phyloP scores from a whole-genome alignment of 495 filamentous ascomycete species.

The Annulohypoxylon maeteangense region DNA sequence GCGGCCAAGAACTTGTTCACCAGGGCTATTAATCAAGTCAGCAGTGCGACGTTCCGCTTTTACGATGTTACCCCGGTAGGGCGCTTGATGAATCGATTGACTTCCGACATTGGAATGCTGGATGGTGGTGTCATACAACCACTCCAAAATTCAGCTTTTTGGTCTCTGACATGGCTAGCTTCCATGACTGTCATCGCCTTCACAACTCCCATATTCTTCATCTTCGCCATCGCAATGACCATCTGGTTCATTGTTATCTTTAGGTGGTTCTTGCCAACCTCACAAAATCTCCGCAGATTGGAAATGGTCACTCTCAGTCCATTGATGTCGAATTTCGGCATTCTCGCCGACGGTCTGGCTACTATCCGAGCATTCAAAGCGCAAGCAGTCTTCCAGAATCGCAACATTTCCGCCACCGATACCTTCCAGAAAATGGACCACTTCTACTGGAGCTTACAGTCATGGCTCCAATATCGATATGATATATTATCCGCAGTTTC shows the following conservation, averaged over 20 bases:
- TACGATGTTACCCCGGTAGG: constrained; percentile 88
- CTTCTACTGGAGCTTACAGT: constrained; percentile 88
- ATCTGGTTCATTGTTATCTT: constrained; percentile 74
- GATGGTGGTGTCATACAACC: constrained; percentile 80
- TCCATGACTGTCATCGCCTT: constrained; percentile 79
- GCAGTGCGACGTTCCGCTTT: constrained; percentile 83
- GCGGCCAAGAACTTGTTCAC: constrained; percentile 78
- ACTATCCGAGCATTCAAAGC: constrained; percentile 82
- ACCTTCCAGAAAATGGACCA: constrained; percentile 92
- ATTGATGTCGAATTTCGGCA: constrained; percentile 86
- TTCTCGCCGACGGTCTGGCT: constrained; percentile 78
- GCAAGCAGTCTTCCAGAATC: constrained; percentile 76
- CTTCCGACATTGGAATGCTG: constrained; percentile 83
- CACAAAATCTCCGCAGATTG: constrained; percentile 80
- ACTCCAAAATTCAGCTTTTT: constrained; percentile 72
- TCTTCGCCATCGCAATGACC: constrained; percentile 72
- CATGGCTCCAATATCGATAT: constrained; percentile 83
- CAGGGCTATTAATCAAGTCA: constrained; percentile 73
- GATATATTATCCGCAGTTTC: constrained; percentile 74
- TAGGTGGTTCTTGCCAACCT: constrained; percentile 78
- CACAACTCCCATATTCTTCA: constrained; percentile 77
- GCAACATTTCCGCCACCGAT: constrained; percentile 79
- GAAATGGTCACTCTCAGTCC: constrained; percentile 88
- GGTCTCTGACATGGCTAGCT: constrained; percentile 73
- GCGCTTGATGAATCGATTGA: constrained; percentile 86